Base-by-base conservation (phyloP, 2,329 filamentous ascomycete genomes). In the Talaromyces atroroseus region DNA sequence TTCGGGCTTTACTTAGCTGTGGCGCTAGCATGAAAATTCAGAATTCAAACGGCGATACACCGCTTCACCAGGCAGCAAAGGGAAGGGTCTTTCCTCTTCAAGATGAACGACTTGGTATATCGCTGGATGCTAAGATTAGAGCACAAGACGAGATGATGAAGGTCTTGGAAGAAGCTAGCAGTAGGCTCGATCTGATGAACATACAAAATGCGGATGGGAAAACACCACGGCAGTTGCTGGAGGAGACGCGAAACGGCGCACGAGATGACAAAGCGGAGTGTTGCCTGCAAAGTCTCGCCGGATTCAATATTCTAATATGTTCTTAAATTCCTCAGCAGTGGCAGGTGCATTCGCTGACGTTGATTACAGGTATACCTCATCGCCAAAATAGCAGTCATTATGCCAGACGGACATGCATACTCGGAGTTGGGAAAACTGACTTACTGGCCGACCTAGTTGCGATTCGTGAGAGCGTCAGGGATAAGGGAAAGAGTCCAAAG, bases 61-160 rank as follows among this genome's bases (percentile, higher is more conserved):
- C 52, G 21, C 52, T 55, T 23, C 45, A 55, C 54, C 49, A 49
- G 49, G 29, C 54, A 38, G 54, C 49, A 57, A 23, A 57, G 32
- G 54, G 54, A 45, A 48, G 18, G 38, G 54, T 52, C 46, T 52
- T 57, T 51, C 40, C 26, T 26, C 52, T 44, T 8, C n/a, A 34
- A 52, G 11, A 52, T 14, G 54, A 52, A 40, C 40, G 5, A 23
- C 26, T 18, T 38, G 34, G 23, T 18, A 49, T 52, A 14, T n/a
- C 54, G 26, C 49, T 57, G 12, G 49, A 57, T 48, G 49, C 40
- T 32, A 52, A 57, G 44, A 57, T 57, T n/a, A 26, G 14, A 46
- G 42, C 29, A 52, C 49, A 52, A 52, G 54, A 57, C 29, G 49
- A 52, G 47, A 57, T 57, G 54, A 52, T 57, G 54, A 52, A 52